Base-by-base conservation (phyloP, 2,329 filamentous ascomycete genomes). In the Alternaria sp. region DNA sequence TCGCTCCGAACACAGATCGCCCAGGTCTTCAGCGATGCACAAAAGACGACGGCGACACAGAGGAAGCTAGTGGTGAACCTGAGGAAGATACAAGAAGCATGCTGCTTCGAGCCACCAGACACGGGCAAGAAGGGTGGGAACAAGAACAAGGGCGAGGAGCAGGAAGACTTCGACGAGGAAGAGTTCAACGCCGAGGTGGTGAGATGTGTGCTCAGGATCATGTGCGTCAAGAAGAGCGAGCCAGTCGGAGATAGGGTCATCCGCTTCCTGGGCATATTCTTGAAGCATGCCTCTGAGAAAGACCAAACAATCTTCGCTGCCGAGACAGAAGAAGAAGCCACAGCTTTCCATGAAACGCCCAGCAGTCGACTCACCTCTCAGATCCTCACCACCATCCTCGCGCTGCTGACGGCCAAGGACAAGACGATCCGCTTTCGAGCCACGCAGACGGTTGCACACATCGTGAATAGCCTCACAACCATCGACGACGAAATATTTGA, bases 401-500 rank as follows among this genome's bases (percentile, higher is more conserved):
- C 91, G 5, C 81, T 97, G n/a, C 83, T 97, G 61, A 86, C 86
- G 9, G 88, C 91, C 43, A 98, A 97, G 80, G 95, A 99, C 80
- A 98, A 97, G 79, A 91, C 91, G 60, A 91, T 98, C 47, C 88
- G 95, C 59, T 99, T 93, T 79, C 87, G 95, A 59, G 88, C 93
- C 5, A 96, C 94, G 0, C 95, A 99, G 76, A 87, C 97, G 53
- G 88, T 96, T 54, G 91, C 93, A 2, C 92, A 97, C 75, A 89
- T 97, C 64, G 90, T 99, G 80, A 97, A 97, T 80, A 95, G 91
- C 12, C 85, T 99, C 26, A 92, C 96, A 63, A 90, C 92, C 2
- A 92, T 98, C 69, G 95, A 98, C 71, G 93, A 97, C 75, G 92
- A 95, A 49, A 81, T 97, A 11, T 99, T 96, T 76, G 89, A 93